Percentiles rank a stretch among this genome's conserved stretches.
phyloP scores from a whole-genome alignment of 179 eudicot genomes.

The Patellifolia procumbens region DNA sequence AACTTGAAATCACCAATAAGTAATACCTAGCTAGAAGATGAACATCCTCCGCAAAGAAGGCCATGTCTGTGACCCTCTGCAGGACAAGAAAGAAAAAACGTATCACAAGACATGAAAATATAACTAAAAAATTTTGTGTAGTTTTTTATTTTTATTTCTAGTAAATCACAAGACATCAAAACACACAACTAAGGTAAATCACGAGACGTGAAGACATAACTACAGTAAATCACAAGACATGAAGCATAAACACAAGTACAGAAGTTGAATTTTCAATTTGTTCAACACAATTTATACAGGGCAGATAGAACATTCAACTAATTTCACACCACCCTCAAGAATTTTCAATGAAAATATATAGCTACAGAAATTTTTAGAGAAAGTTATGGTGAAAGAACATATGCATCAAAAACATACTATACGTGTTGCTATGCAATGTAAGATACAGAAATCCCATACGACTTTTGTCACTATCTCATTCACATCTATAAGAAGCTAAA shows the following conservation, averaged over 20 bases:
- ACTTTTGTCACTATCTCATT: neutral
- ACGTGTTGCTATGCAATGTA: neutral
- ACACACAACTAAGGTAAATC: too few species aligned
- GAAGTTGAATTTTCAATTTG: neutral
- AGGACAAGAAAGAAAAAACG: conserved; percentile 21
- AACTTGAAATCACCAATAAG: conserved; percentile 10
- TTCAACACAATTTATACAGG: neutral
- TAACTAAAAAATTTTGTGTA: too few species aligned
- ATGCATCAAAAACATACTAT: neutral
- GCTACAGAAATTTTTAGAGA: neutral
- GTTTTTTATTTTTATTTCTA: too few species aligned
- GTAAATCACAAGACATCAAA: too few species aligned
- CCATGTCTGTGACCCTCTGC: conserved; percentile 99
- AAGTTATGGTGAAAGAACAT: neutral
- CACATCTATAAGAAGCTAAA: neutral
- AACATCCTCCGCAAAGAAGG: conserved; percentile 97
- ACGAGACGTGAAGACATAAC: too few species aligned
- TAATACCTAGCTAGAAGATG: conserved; percentile 94
- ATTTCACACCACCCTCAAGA: neutral
- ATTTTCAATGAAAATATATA: too few species aligned
- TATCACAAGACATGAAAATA: too few species aligned
- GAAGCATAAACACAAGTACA: neutral
- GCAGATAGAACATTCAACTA: neutral
- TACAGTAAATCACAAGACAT: too few species aligned
- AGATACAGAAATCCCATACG: neutral